Evolutionary conservation across 2,329 filamentous ascomycete species (phyloP), one percentile per base, ranked within the genome.

Genomic region (Sporothrix humicola): DNA sequence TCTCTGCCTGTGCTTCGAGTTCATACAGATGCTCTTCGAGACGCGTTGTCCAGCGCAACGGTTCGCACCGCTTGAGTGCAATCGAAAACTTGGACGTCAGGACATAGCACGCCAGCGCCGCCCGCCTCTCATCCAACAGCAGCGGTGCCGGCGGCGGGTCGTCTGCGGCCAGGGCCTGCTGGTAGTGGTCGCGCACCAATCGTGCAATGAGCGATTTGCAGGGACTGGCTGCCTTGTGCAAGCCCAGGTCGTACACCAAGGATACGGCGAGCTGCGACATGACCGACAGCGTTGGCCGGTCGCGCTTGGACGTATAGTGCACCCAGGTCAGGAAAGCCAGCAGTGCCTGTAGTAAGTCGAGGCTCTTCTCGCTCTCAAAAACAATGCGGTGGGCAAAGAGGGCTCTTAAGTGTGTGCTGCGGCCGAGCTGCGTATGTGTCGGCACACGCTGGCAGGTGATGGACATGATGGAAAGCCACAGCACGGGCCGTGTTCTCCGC

Each of bases 21-120:
- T 83, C 76, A 4, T 82, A 79, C 0, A 91, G 80, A 50, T 85
- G 87, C 50, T 90, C 87, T 44, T 90, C 88, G 82, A 91, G 85
- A 70, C 89, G 85, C 1, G 85, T 76, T 0, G 85, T 89, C 89
- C 89, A 92, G 2, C 81, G 82, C 68, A 91, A 81, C 1, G 83
- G 77, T 71, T 90, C 87, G 69, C 84, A 82, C 63, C 84, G 84
- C 31, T 83, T 84, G 15, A 87, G 80, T 7, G 77, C 74, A 3
- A 73, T n/a, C 4, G 74, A 56, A 2, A 61, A 37, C 1, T 56
- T 71, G 26, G 81, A 82, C 65, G 80, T 82, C 13, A 85, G 74
- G 17, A 82, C 81, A 78, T 85, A 89, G 26, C 84, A 82, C 0
- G 83, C 83, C 15, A 89, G 77, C 0, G 85, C 79, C 2, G 84